Conservation (phyloP, 768 basidiomycete species). For the Boletus barrowsii region DNA sequence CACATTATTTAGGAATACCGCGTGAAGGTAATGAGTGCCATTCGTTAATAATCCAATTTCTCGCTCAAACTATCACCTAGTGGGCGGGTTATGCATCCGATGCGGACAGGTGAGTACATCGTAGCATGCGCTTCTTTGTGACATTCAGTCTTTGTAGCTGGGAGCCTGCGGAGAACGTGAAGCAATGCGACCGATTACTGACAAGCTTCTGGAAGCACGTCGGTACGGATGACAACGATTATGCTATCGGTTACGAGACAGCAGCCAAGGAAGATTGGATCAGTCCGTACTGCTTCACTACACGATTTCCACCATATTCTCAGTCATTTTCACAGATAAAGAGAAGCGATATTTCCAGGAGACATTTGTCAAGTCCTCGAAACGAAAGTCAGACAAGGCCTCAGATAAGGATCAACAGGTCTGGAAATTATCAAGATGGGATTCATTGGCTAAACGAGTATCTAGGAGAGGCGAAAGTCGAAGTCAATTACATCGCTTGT, state of each 20-base stretch:
- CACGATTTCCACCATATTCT: neutral
- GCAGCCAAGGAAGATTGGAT: constrained; percentile 56
- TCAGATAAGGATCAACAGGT: constrained; percentile 22
- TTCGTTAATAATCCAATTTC: neutral
- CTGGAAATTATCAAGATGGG: neutral
- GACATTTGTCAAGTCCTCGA: constrained; percentile 25
- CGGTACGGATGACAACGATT: constrained; percentile 56
- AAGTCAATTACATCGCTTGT: constrained; percentile 4
- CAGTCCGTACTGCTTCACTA: constrained; percentile 33
- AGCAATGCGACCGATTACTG: constrained; percentile 54
- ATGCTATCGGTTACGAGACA: constrained; percentile 43
- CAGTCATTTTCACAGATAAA: constrained; percentile 26
- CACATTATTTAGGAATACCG: constrained; percentile 49
- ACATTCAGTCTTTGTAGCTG: constrained; percentile 43
- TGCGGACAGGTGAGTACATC: constrained; percentile 48
- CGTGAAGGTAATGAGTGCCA: constrained; percentile 53
- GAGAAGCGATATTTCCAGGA: constrained; percentile 39
- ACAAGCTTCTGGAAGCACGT: constrained; percentile 63
- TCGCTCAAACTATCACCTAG: constrained; percentile 34
- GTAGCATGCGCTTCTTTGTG: neutral
- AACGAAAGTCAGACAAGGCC: constrained; percentile 12
- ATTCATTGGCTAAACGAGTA: neutral
- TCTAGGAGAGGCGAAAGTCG: constrained; percentile 18
- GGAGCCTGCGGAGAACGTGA: constrained; percentile 64
- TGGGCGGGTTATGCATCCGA: constrained; percentile 64